These are phyloP conservation scores for Cymbopogon flexuosus DNA, from an alignment of 202 grass and related monocot genomes.

Conservation along the genomic window DNA sequence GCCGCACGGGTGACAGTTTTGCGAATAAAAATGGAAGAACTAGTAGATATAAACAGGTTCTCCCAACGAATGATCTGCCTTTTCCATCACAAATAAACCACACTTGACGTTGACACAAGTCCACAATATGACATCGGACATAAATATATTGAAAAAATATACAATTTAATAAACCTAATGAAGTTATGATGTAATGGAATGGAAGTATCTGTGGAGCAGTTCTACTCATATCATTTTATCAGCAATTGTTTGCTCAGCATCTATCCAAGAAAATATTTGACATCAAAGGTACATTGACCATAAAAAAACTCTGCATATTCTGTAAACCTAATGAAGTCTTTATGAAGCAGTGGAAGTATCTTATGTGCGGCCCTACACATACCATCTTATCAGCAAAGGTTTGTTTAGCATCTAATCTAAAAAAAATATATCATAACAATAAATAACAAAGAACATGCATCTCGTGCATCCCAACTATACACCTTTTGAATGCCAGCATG, in stretches of 20 bases:
- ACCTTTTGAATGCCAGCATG: constrained; percentile 14
- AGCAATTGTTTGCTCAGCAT: neutral
- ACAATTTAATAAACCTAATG: neutral
- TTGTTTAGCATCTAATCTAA: constrained; percentile 4
- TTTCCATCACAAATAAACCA: neutral
- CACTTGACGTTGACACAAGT: neutral
- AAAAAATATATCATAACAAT: neutral
- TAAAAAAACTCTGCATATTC: neutral
- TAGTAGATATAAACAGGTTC: neutral
- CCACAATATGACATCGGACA: neutral
- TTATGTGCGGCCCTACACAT: neutral
- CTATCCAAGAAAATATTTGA: neutral
- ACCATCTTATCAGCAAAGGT: neutral
- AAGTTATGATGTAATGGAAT: neutral
- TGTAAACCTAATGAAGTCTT: neutral
- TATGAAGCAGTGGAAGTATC: neutral
- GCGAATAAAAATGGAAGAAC: neutral
- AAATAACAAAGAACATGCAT: neutral
- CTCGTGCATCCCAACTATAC: constrained; percentile 37
- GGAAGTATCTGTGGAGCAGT: neutral
- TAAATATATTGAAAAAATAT: neutral
- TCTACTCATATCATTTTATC: neutral
- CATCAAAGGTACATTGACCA: neutral
- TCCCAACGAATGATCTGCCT: neutral
- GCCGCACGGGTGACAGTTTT: neutral